Evolutionary conservation across 2,329 filamentous ascomycete genomes (phyloP).

Genomic region (Cordyceps sp.): DNA sequence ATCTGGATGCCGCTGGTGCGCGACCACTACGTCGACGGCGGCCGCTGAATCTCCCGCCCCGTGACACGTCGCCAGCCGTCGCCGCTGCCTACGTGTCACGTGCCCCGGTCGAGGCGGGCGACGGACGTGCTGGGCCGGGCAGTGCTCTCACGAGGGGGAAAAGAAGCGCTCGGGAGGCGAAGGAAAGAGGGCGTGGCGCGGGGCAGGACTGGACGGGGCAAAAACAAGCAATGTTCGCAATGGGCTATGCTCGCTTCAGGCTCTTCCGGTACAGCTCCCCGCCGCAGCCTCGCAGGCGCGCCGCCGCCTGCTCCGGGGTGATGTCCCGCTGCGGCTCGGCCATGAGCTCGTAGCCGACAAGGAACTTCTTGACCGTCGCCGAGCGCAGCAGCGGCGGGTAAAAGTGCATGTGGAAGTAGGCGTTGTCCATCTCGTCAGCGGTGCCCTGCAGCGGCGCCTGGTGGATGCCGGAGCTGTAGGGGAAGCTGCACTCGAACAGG

Average conservation of each 20-base stretch:
- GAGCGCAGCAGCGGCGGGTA: constrained; percentile 87
- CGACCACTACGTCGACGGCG: constrained; percentile 44
- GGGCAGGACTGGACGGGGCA: neutral
- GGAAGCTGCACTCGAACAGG: constrained; percentile 89
- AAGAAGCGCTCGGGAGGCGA: too few species aligned
- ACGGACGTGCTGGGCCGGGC: too few species aligned
- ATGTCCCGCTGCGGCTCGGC: constrained; percentile 97
- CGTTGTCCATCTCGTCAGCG: constrained; percentile 68
- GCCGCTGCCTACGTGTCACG: too few species aligned
- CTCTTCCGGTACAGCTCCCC: constrained; percentile 72
- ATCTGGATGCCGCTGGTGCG: constrained; percentile 53
- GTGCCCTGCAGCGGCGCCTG: constrained; percentile 79
- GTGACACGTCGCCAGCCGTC: too few species aligned
- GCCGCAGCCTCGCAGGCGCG: constrained; percentile 55
- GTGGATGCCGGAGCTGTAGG: constrained; percentile 92
- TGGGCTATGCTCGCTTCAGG: constrained; percentile 6
- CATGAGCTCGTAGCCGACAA: constrained; percentile 93
- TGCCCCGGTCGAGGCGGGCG: too few species aligned
- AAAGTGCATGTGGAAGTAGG: constrained; percentile 94
- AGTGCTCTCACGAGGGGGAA: too few species aligned
- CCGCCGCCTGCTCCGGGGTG: constrained; percentile 87
- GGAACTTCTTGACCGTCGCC: constrained; percentile 86
- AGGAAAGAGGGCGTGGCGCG: too few species aligned
- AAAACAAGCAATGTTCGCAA: neutral
- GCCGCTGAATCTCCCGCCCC: constrained; percentile 4